A percentile compares a stretch with the other conserved stretches of the same genome.
These are phyloP conservation scores for Erodium texanum DNA, from an alignment of 441 rosid genomes.

Conservation along the genomic window DNA sequence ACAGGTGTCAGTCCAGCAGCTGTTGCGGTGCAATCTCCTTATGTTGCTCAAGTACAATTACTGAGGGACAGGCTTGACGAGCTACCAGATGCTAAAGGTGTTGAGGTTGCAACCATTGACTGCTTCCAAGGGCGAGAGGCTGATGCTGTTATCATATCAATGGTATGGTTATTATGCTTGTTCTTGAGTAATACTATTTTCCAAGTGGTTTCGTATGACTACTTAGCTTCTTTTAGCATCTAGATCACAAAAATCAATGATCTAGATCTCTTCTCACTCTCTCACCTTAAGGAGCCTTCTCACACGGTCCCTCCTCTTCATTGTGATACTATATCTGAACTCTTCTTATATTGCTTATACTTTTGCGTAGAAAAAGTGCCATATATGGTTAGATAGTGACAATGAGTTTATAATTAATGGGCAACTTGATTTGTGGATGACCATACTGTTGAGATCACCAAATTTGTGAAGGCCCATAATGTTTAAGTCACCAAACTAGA, in stretches of 20 bases:
- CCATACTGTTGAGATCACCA: neutral
- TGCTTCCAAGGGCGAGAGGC: conserved; percentile 98
- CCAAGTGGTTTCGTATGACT: neutral
- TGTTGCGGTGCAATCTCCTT: conserved; percentile 89
- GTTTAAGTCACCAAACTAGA: neutral
- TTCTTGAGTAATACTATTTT: neutral
- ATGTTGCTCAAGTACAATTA: conserved; percentile 95
- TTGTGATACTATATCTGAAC: neutral
- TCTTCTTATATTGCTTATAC: neutral
- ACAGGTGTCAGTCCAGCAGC: conserved; percentile 75
- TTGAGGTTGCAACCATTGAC: conserved; percentile 95
- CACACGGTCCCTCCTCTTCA: neutral
- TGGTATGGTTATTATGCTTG: conserved; percentile 41
- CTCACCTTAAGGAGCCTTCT: neutral
- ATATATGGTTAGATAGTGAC: neutral
- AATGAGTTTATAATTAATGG: neutral
- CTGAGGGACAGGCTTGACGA: conserved; percentile 82
- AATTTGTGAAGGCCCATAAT: neutral
- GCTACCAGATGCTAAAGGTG: conserved; percentile 65
- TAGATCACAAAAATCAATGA: neutral
- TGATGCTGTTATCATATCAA: conserved; percentile 93
- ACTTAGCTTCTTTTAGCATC: neutral
- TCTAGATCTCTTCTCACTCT: neutral
- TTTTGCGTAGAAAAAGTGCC: neutral
- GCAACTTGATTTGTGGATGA: neutral